Evolutionary conservation across 257 asterid species (phyloP).

Genomic region (Nemophila menziesii): DNA sequence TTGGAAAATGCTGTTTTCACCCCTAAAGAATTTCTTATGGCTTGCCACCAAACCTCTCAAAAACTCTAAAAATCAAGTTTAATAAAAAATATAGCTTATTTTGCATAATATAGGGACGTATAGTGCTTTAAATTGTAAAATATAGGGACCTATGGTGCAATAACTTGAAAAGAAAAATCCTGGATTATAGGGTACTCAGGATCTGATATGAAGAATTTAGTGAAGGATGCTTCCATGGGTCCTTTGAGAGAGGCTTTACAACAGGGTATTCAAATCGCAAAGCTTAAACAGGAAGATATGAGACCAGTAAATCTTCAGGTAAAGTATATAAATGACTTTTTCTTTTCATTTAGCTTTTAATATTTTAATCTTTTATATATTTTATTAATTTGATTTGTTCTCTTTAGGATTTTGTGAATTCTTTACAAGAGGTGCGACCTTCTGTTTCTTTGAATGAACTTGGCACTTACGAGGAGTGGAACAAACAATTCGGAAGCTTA

Average conservation of each 20-base stretch:
- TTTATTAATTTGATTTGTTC: neutral
- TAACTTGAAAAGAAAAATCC: too few species aligned
- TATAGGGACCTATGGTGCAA: too few species aligned
- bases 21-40: too few species aligned
- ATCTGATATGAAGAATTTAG: constrained; percentile 95
- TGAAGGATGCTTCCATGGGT: constrained; percentile 99
- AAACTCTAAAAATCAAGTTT: too few species aligned
- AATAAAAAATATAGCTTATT: too few species aligned
- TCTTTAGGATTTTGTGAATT: constrained; percentile 70
- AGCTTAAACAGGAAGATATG: constrained; percentile 88
- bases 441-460: constrained; percentile 87
- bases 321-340: constrained; percentile 4
- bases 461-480: constrained; percentile 76
- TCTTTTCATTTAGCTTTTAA: neutral
- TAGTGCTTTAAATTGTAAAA: too few species aligned
- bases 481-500: constrained; percentile 84
- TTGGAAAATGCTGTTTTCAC: too few species aligned
- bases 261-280: constrained; percentile 70
- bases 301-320: constrained; percentile 76
- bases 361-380: neutral
- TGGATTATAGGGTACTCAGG: constrained; percentile 88
- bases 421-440: constrained; percentile 89
- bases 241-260: constrained; percentile 84
- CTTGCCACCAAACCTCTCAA: too few species aligned
- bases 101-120: too few species aligned